These are phyloP conservation scores for Kodamaea sagamina DNA, from an alignment of 805 yeast species.

Conservation along the genomic window DNA sequence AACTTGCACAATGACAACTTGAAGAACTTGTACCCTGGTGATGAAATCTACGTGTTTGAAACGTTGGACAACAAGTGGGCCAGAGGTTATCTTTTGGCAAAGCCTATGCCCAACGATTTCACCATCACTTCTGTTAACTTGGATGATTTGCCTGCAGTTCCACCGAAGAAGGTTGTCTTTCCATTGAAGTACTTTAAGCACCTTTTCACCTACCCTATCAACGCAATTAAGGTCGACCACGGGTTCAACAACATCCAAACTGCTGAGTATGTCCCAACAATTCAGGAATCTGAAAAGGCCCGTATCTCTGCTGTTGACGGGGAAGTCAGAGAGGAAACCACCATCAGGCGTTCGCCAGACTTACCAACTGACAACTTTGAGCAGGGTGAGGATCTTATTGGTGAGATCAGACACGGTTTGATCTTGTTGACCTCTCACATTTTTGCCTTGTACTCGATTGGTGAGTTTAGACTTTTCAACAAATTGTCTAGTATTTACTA, in stretches of 20 bases:
- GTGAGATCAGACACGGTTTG: slow-evolving; percentile 60
- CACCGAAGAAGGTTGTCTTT: slow-evolving; percentile 55
- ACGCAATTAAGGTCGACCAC: slow-evolving; percentile 28
- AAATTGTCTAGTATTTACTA: slow-evolving; percentile 55
- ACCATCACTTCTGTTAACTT: slow-evolving; percentile 59
- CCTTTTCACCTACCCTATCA: slow-evolving; percentile 43
- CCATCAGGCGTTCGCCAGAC: slow-evolving; percentile 39
- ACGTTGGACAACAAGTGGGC: slow-evolving; percentile 66
- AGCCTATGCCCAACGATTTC: slow-evolving; percentile 72
- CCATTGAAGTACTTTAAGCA: slow-evolving; percentile 59
- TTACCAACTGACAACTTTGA: slow-evolving; percentile 54
- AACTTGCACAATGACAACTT: slow-evolving; percentile 39
- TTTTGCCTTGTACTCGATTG: slow-evolving; percentile 68
- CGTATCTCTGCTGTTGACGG: slow-evolving; percentile 17
- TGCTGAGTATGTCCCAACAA: slow-evolving; percentile 33
- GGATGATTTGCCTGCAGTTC: slow-evolving; percentile 62
- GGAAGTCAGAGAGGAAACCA: slow-evolving; percentile 1
- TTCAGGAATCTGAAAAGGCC: slow-evolving; percentile 34
- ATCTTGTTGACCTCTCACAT: slow-evolving; percentile 62
- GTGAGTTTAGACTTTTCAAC: slow-evolving; percentile 64
- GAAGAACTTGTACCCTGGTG: slow-evolving; percentile 69
- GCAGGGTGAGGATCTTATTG: slow-evolving; percentile 44
- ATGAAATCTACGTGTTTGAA: slow-evolving; percentile 75
- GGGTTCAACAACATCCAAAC: slow-evolving; percentile 30
- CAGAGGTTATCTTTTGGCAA: slow-evolving; percentile 69